Conservation (phyloP, 2,329 filamentous ascomycete species). For the Drechslera avenae region DNA sequence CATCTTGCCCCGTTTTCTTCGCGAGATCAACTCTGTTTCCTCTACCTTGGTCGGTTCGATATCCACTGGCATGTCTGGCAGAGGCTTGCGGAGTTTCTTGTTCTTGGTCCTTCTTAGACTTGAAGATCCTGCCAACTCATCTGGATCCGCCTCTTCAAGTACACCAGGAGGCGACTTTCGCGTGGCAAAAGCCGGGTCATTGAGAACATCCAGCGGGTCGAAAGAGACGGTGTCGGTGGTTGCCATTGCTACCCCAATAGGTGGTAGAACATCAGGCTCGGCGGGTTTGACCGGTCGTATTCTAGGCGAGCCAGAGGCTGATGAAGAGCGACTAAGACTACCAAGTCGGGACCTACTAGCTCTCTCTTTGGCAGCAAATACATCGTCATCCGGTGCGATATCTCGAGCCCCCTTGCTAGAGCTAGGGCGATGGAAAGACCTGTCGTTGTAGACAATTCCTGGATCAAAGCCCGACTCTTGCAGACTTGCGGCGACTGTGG, state of each 20-base stretch:
- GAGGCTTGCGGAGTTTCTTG: slow-evolving; percentile 47
- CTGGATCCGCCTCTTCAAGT: slow-evolving; percentile 45
- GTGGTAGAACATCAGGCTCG: slow-evolving; percentile 34
- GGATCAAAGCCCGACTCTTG: slow-evolving; percentile 55
- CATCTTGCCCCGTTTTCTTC: slow-evolving; percentile 37
- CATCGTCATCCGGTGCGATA: slow-evolving; percentile 40
- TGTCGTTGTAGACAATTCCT: slow-evolving; percentile 52
- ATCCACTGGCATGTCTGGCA: slow-evolving; percentile 13
- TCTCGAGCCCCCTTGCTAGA: slow-evolving; percentile 36
- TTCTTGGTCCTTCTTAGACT: slow-evolving; percentile 55
- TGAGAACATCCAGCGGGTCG: slow-evolving; percentile 44
- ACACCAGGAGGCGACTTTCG: slow-evolving; percentile 40
- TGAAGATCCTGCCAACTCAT: slow-evolving; percentile 43
- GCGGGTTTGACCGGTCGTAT: slow-evolving; percentile 20
- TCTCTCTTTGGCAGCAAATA: slow-evolving; percentile 35
- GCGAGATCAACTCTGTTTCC: slow-evolving; percentile 9
- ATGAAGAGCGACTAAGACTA: slow-evolving; percentile 35
- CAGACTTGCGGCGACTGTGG: slow-evolving; percentile 54
- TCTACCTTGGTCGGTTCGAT: background rate
- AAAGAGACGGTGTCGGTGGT: slow-evolving; percentile 44
- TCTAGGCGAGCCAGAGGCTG: slow-evolving; percentile 37
- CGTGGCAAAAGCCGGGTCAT: slow-evolving; percentile 45
- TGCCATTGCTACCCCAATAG: slow-evolving; percentile 42
- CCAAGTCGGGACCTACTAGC: slow-evolving; percentile 42
- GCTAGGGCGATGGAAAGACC: slow-evolving; percentile 40